phyloP scores from a whole-genome alignment of 192 early-diverging fungal species.

The Fimicolochytrium jonesii region DNA sequence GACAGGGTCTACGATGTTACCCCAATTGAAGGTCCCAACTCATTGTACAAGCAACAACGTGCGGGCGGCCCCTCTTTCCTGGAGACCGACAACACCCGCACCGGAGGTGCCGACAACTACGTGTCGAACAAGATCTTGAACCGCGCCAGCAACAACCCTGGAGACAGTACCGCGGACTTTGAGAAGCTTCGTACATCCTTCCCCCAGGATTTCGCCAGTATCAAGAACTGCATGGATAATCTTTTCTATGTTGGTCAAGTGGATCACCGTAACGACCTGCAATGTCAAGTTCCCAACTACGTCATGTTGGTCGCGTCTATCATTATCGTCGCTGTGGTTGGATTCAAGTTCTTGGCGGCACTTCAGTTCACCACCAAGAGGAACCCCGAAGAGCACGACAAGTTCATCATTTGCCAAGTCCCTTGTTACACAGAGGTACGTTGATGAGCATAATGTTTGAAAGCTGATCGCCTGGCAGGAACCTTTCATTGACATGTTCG shows the following conservation, averaged over 20 bases:
- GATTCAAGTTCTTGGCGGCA: slow-evolving; percentile 61
- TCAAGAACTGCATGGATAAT: slow-evolving; percentile 67
- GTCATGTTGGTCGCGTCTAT: slow-evolving; percentile 72
- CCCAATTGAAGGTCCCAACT: too few species aligned
- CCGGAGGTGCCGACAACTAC: too few species aligned
- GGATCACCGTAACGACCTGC: slow-evolving; percentile 75
- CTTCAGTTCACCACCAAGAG: slow-evolving; percentile 47
- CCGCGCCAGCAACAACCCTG: slow-evolving; percentile 13
- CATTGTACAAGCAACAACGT: slow-evolving; percentile 23
- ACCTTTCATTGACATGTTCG: too few species aligned
- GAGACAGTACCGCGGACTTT: slow-evolving; percentile 16
- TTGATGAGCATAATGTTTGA: neutral
- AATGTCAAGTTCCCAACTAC: slow-evolving; percentile 83
- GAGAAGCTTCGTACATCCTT: slow-evolving; percentile 17
- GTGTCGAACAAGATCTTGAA: too few species aligned
- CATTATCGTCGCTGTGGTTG: slow-evolving; percentile 76
- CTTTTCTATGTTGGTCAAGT: slow-evolving; percentile 79
- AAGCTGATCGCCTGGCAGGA: too few species aligned
- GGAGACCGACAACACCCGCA: too few species aligned
- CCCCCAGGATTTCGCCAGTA: slow-evolving; percentile 11
- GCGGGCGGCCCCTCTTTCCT: slow-evolving; percentile 1
- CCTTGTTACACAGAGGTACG: slow-evolving; percentile 96
- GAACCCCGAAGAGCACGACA: slow-evolving; percentile 85
- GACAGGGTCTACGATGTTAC: slow-evolving; percentile 41
- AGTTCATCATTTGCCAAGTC: slow-evolving; percentile 93